These are phyloP conservation scores for Symmetrospora coprosmae DNA, from an alignment of 768 basidiomycete species.

Conservation along the genomic window DNA sequence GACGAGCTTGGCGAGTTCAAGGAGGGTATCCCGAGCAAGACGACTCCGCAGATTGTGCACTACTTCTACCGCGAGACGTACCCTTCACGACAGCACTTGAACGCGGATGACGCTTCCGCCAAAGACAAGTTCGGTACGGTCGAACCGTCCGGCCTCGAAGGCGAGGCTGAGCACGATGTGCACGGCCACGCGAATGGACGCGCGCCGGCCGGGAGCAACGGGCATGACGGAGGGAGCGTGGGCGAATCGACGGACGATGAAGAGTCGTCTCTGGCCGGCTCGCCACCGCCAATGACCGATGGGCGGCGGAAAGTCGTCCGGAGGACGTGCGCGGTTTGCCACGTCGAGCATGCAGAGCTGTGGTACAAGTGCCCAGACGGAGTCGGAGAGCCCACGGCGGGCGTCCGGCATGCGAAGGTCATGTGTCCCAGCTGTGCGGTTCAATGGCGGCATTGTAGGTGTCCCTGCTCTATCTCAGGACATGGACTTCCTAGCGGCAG, in stretches of 20 bases:
- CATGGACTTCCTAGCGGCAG: too few species aligned
- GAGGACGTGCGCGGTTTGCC: conserved; percentile 30
- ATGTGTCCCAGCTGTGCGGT: conserved; percentile 31
- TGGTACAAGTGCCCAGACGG: conserved; percentile 32
- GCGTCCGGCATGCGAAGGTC: conserved; percentile 9
- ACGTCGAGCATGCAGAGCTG: not conserved
- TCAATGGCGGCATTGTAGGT: conserved; percentile 32
- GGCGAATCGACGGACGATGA: conserved; percentile 13
- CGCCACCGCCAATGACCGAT: conserved; percentile 17
- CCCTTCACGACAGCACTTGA: not conserved
- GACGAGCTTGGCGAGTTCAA: conserved; percentile 31
- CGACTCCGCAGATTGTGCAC: conserved; percentile 29
- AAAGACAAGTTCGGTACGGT: conserved; percentile 29
- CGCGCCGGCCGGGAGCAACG: too few species aligned
- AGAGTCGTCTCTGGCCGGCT: conserved; percentile 23
- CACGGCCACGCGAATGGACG: too few species aligned
- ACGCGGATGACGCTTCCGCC: conserved; percentile 25
- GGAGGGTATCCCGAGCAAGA: conserved; percentile 22
- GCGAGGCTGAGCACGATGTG: too few species aligned
- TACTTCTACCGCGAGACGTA: conserved; percentile 28
- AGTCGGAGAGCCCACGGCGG: conserved; percentile 15
- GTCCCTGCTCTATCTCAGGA: too few species aligned
- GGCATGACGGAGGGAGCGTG: not conserved
- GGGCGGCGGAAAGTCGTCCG: conserved; percentile 2
- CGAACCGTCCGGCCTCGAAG: conserved; percentile 20